phyloP scores from a whole-genome alignment of 371 early-diverging fungal genomes.

The Actinomortierella ambigua region DNA sequence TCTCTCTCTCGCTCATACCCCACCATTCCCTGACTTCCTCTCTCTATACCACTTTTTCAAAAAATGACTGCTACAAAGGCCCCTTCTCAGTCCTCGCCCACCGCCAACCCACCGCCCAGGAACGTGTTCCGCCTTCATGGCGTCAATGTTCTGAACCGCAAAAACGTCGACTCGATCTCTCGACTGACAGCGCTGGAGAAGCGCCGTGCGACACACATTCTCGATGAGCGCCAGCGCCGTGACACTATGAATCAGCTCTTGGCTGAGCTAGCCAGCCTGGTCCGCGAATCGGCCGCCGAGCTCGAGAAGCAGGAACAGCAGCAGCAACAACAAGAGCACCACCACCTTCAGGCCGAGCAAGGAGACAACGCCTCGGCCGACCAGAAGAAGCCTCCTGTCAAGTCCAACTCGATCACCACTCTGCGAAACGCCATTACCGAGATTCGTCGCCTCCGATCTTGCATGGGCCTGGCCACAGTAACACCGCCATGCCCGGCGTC shows the following conservation, averaged over 20 bases:
- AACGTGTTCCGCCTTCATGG: slow-evolving; percentile 47
- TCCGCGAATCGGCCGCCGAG: slow-evolving; percentile 32
- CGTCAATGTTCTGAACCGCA: slow-evolving; percentile 44
- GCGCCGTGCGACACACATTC: slow-evolving; percentile 43
- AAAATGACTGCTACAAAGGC: slow-evolving; percentile 18
- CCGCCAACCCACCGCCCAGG: slow-evolving; percentile 28
- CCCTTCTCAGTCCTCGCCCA: slow-evolving; percentile 10
- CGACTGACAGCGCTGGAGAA: slow-evolving; percentile 44
- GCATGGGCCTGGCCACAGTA: slow-evolving; percentile 29
- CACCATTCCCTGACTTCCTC: neutral
- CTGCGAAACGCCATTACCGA: slow-evolving; percentile 42
- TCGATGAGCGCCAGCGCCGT: slow-evolving; percentile 44
- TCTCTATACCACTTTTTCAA: neutral
- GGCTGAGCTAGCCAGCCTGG: slow-evolving; percentile 41
- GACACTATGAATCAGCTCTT: slow-evolving; percentile 47
- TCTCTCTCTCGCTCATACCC: neutral
- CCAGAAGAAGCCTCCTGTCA: slow-evolving; percentile 34
- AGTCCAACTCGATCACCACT: slow-evolving; percentile 47
- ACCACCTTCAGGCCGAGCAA: slow-evolving; percentile 13
- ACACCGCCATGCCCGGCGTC: slow-evolving; percentile 43
- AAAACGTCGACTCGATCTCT: slow-evolving; percentile 42
- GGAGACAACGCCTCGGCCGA: slow-evolving; percentile 9
- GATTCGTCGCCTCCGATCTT: slow-evolving; percentile 43
- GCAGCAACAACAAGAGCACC: slow-evolving; percentile 12
- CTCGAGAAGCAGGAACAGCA: slow-evolving; percentile 17